A percentile compares a stretch with the other conserved stretches of the same genome.
phyloP scores from a whole-genome alignment of 2,329 filamentous ascomycete genomes.

The Colletotrichum truncatum region DNA sequence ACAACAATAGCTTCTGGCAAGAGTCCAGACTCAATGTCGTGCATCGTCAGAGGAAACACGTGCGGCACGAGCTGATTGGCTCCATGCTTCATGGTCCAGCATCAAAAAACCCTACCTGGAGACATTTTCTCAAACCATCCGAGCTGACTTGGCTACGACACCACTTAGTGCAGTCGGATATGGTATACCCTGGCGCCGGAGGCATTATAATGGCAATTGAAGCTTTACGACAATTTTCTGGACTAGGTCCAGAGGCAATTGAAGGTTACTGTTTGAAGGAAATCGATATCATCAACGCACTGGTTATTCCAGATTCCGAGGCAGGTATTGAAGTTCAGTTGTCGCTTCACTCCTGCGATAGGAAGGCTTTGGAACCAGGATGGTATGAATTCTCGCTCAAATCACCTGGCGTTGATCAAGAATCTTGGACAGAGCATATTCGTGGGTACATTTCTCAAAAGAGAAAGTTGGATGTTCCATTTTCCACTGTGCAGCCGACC shows the following conservation, averaged over 20 bases:
- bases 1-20: conserved; percentile 19
- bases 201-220: conserved; percentile 39
- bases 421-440: conserved; percentile 36
- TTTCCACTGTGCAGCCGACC: neutral
- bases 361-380: conserved; percentile 5
- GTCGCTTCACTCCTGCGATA: neutral
- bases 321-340: conserved; percentile 3
- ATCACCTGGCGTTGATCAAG: conserved; percentile 51
- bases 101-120: conserved; percentile 32
- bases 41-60: conserved; percentile 10
- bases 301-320: conserved; percentile 20
- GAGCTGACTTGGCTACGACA: conserved; percentile 56
- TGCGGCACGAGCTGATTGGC: conserved; percentile 24
- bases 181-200: conserved; percentile 49
- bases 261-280: conserved; percentile 32
- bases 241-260: neutral
- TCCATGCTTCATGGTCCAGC: neutral
- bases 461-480: conserved; percentile 27
- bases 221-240: conserved; percentile 17
- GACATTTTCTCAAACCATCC: conserved; percentile 32
- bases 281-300: conserved; percentile 28
- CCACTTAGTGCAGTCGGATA: conserved; percentile 53
- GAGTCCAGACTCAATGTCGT: conserved; percentile 21
- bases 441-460: conserved; percentile 3
- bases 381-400: conserved; percentile 23